phyloP scores from a whole-genome alignment of 2,329 filamentous ascomycete species.

The Amphichorda felina region DNA sequence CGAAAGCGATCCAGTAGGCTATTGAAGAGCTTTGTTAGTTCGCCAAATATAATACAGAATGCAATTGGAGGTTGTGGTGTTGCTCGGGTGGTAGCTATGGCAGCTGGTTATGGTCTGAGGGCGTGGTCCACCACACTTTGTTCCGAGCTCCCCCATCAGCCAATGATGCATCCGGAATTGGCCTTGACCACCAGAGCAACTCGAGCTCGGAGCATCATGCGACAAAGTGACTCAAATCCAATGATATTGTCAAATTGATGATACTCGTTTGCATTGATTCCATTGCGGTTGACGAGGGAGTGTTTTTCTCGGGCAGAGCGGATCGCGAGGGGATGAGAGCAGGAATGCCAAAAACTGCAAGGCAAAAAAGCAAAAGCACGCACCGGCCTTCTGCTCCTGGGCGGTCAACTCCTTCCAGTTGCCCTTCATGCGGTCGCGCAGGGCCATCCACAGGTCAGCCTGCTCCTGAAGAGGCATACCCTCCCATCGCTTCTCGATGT shows the following conservation, averaged over 20 bases:
- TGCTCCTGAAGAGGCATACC: conserved; percentile 96
- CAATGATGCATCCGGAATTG: conserved; percentile 3
- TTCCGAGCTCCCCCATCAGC: conserved; percentile 1
- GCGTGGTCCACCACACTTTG: not conserved
- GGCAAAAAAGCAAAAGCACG: conserved; percentile 27
- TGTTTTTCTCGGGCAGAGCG: too few species aligned
- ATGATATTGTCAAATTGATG: not conserved
- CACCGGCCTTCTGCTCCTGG: conserved; percentile 99
- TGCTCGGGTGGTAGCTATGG: not conserved
- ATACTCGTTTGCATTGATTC: too few species aligned
- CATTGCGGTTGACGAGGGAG: too few species aligned
- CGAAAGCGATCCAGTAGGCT: conserved; percentile 99
- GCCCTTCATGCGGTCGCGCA: conserved; percentile 97
- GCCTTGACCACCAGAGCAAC: not conserved
- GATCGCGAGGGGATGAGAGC: too few species aligned
- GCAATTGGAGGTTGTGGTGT: not conserved
- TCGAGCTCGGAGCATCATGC: not conserved
- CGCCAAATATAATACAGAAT: not conserved
- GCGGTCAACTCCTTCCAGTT: conserved; percentile 92
- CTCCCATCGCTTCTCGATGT: conserved; percentile 99
- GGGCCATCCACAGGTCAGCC: conserved; percentile 96
- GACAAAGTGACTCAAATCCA: not conserved
- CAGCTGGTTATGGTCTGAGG: not conserved
- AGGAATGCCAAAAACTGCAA: not conserved
- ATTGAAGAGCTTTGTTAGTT: conserved; percentile 9